phyloP scores from a whole-genome alignment of 2,329 filamentous ascomycete genomes.

The Fusarium coicis region DNA sequence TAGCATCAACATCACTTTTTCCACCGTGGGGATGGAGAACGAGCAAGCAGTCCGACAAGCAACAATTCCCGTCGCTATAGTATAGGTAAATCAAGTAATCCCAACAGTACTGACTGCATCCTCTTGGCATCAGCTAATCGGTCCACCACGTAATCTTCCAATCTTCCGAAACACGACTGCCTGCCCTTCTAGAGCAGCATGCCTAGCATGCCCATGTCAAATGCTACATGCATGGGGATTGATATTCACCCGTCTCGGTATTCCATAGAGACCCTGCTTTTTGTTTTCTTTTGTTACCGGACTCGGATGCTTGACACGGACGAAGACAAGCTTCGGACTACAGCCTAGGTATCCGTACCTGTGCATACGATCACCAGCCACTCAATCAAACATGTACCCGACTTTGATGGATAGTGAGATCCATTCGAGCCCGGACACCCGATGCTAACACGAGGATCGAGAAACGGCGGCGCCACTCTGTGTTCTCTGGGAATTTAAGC shows the following conservation, averaged over 20 bases:
- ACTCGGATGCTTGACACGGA: conserved; percentile 10
- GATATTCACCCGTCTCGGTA: conserved; percentile 24
- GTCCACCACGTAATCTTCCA: conserved; percentile 41
- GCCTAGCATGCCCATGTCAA: conserved; percentile 11
- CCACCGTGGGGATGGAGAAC: neutral
- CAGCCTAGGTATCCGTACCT: neutral
- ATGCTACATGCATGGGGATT: conserved; percentile 18
- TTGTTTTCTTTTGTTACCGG: neutral
- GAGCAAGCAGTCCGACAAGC: neutral
- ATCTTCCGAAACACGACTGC: conserved; percentile 42
- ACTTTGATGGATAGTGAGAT: conserved; percentile 7
- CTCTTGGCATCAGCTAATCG: conserved; percentile 32
- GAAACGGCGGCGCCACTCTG: neutral
- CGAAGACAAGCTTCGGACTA: conserved; percentile 20
- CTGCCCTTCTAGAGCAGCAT: conserved; percentile 26
- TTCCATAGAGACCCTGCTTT: conserved; percentile 31
- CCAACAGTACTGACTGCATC: conserved; percentile 3
- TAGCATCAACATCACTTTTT: neutral
- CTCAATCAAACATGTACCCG: neutral
- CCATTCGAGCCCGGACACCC: neutral
- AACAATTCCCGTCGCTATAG: neutral
- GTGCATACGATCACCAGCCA: conserved; percentile 3
- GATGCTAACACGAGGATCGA: neutral
- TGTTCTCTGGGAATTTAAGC: neutral
- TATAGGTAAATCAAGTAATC: conserved; percentile 14